These are phyloP conservation scores for Priceomyces carsonii DNA, from an alignment of 805 yeast genomes.

Conservation along the genomic window DNA sequence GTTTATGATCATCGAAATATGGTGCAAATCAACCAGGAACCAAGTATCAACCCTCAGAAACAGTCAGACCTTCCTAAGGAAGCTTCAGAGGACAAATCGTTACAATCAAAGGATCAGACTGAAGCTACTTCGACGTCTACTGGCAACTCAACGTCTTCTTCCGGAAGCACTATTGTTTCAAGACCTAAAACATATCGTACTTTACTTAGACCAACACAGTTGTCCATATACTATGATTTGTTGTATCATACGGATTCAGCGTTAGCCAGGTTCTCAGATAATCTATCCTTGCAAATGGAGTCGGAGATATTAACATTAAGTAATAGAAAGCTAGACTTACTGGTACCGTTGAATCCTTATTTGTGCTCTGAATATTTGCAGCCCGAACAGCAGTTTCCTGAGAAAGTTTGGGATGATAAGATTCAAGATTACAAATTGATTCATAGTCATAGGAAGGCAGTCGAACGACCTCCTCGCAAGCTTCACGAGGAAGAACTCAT, in stretches of 20 bases:
- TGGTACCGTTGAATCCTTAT: constrained; percentile 74
- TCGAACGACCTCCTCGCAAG: constrained; percentile 31
- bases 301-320: constrained; percentile 82
- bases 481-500: constrained; percentile 44
- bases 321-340: constrained; percentile 71
- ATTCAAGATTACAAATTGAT: constrained; percentile 30
- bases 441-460: constrained; percentile 33
- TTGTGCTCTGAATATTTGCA: constrained; percentile 43
- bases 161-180: constrained; percentile 16
- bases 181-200: constrained; percentile 78
- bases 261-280: constrained; percentile 75
- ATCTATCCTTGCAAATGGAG: constrained; percentile 78
- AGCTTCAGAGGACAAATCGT: background rate
- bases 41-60: constrained; percentile 1
- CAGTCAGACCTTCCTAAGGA: background rate
- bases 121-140: constrained; percentile 3
- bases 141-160: constrained; percentile 4
- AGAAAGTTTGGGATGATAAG: constrained; percentile 41
- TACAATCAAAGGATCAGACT: constrained; percentile 4
- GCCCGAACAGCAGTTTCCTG: constrained; percentile 52
- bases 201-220: constrained; percentile 74
- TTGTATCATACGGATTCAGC: constrained; percentile 78
- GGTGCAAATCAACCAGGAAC: constrained; percentile 15
- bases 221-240: constrained; percentile 82
- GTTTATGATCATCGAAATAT: constrained; percentile 80